Base-by-base conservation (phyloP, 1,284 basidiomycete species). In the Boletellus sp. region DNA sequence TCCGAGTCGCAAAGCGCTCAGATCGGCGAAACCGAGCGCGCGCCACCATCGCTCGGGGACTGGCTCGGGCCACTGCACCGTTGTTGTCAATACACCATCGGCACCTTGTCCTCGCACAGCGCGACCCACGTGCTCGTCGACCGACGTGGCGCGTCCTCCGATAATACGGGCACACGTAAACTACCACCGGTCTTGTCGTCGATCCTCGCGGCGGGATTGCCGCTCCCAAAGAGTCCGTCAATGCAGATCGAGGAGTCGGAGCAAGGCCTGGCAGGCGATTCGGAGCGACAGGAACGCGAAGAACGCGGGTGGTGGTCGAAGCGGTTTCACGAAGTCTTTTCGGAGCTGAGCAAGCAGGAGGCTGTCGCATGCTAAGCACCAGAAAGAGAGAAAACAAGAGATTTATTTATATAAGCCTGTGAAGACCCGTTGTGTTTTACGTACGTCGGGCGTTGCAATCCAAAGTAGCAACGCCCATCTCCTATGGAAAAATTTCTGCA, bases 291-390 rank as follows among this genome's bases (percentile, higher is more conserved):
- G 49, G 89, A 91, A 61, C 69, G 86, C 38, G 85, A 89, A 63
- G 86, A 91, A 59, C 74, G 89, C 1, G 85, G 81, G 4, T 91
- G 87, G 86, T 91, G 89, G 89, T 77, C 82, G 4, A 61, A 84
- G 48, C 73, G 86, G 42, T 90, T 90, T 60, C 83, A 84, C 58
- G 80, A 86, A 58, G 82, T 89, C 6, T 71, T 86, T 54, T 67
- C 71, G 30, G 85, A 87, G 63, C 62, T 82, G 58, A 71, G 74
- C 52, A 50, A 58, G 41, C 64, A 55, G 38, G 67, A 67, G 28
- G 42, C 40, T 0, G 19, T 38, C 18, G 33, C 7, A 11, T 44
- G 47, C 37, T 53, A 37, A 30, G n/a, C 10, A 0, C 11, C 19
- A 26, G 10, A 15, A 18, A 11, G 16, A 19, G 22, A 30, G 11